phyloP scores from a whole-genome alignment of 192 early-diverging fungal species.

The Coemansia guatemalensis region DNA sequence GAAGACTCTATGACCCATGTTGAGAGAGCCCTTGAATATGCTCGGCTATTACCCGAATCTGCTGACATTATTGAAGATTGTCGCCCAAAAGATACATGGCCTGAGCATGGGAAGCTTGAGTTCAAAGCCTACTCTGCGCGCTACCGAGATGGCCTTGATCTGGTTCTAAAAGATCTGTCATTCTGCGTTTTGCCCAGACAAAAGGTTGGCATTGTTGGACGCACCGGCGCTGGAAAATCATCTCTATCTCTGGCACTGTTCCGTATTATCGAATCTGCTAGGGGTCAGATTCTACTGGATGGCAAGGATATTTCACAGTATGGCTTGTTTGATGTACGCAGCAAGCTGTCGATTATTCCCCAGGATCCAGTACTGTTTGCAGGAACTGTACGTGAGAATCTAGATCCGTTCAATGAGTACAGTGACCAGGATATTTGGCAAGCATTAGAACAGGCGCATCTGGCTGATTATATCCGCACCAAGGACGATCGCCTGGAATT shows the following conservation, averaged over 20 bases:
- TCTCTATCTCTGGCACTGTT: constrained; percentile 58
- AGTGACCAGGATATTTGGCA: too few relatives aligned
- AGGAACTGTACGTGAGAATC: too few relatives aligned
- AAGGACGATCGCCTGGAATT: too few relatives aligned
- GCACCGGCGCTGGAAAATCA: constrained; percentile 65
- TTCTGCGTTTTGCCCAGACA: constrained; percentile 47
- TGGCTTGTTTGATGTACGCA: too few relatives aligned
- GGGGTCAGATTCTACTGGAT: too few relatives aligned
- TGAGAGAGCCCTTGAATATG: constrained; percentile 6
- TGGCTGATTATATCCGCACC: too few relatives aligned
- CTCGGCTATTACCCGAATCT: not conserved
- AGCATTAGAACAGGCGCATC: too few relatives aligned
- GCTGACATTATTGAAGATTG: not conserved
- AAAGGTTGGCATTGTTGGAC: constrained; percentile 57
- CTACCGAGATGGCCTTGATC: constrained; percentile 78
- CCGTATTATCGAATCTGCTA: too few relatives aligned
- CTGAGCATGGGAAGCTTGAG: constrained; percentile 1
- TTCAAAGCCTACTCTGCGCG: constrained; percentile 31
- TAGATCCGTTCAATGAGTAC: too few relatives aligned
- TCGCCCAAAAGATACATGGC: not conserved
- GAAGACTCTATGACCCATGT: constrained; percentile 9
- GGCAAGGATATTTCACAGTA: too few relatives aligned
- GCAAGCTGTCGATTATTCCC: too few relatives aligned
- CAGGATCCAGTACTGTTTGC: too few relatives aligned
- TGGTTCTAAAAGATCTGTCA: constrained; percentile 63